These are phyloP conservation scores for Metrosideros polymorpha DNA, from an alignment of 441 rosid genomes.

Conservation along the genomic window DNA sequence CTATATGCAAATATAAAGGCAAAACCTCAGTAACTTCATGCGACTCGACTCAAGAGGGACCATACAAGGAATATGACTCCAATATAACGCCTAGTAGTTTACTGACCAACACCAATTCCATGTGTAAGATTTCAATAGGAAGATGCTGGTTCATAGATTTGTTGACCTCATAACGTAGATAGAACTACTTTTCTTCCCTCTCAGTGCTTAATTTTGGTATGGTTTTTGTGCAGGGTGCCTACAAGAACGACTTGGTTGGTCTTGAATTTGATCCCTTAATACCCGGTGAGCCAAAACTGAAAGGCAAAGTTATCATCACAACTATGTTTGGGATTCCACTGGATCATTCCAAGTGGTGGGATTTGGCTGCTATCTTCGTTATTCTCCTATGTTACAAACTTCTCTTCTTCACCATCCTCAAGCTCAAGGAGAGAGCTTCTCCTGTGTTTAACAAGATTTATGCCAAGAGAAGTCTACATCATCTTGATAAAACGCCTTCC, in stretches of 20 bases:
- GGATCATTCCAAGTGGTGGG: slow-evolving; percentile 27
- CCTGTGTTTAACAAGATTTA: slow-evolving; percentile 7
- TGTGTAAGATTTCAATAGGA: not conserved
- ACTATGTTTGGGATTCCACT: slow-evolving; percentile 8
- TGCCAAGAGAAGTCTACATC: slow-evolving; percentile 1
- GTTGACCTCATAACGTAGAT: not conserved
- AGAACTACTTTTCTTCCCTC: not conserved
- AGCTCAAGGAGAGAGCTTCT: slow-evolving; percentile 10
- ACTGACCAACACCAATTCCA: not conserved
- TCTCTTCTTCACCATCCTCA: slow-evolving; percentile 10
- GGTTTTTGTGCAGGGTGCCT: slow-evolving; percentile 17
- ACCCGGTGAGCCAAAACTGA: slow-evolving; percentile 11
- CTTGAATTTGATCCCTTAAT: slow-evolving; percentile 23
- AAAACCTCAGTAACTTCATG: not conserved
- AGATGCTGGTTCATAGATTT: not conserved
- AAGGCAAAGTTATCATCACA: slow-evolving; percentile 17
- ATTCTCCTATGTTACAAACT: slow-evolving; percentile 4
- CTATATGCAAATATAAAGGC: not conserved
- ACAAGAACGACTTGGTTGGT: slow-evolving; percentile 27
- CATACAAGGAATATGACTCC: not conserved
- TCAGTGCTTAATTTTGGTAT: not conserved
- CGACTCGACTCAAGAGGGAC: not conserved
- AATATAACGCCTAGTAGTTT: not conserved
- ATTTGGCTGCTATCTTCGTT: slow-evolving; percentile 14
- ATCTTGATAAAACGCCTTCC: slow-evolving; percentile 11